Evolutionary conservation across 2,329 filamentous ascomycete genomes (phyloP).

Genomic region (Aspergillus neotritici): DNA sequence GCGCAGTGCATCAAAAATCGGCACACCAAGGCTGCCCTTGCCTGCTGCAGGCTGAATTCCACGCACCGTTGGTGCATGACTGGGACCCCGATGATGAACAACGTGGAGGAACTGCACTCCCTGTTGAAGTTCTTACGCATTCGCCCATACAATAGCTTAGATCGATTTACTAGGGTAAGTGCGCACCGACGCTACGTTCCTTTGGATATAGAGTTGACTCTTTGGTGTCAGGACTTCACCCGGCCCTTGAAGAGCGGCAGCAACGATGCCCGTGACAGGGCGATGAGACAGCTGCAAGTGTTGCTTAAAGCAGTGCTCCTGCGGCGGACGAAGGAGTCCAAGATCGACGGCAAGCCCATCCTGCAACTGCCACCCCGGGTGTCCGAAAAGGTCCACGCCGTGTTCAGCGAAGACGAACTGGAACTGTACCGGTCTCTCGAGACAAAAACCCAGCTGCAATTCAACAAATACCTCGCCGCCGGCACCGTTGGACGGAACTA

Average conservation of each 20-base stretch:
- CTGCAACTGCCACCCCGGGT: constrained; percentile 62
- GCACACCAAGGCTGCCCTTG: constrained; percentile 56
- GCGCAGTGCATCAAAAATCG: constrained; percentile 77
- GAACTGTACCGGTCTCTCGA: constrained; percentile 63
- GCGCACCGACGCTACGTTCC: neutral
- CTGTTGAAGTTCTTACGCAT: constrained; percentile 72
- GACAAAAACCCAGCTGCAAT: constrained; percentile 58
- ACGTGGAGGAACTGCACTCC: constrained; percentile 69
- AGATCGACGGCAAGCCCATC: constrained; percentile 74
- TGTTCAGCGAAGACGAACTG: constrained; percentile 61
- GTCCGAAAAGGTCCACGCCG: constrained; percentile 56
- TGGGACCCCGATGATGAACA: constrained; percentile 87
- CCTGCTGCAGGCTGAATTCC: constrained; percentile 54
- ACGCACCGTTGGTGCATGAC: constrained; percentile 68
- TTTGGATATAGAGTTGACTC: neutral
- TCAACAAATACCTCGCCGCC: constrained; percentile 69
- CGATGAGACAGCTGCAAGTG: constrained; percentile 67
- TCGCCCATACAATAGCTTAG: constrained; percentile 63
- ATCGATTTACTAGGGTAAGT: constrained; percentile 55
- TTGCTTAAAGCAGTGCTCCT: constrained; percentile 76
- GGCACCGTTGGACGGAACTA: constrained; percentile 68
- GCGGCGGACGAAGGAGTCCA: constrained; percentile 72
- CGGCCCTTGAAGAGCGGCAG: constrained; percentile 45
- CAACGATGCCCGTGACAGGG: constrained; percentile 34
- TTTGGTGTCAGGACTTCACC: constrained; percentile 44